Evolutionary conservation across 331 rosid genomes (phyloP), one percentile per base, ranked within the genome.

Genomic region (Quercus lobata): DNA sequence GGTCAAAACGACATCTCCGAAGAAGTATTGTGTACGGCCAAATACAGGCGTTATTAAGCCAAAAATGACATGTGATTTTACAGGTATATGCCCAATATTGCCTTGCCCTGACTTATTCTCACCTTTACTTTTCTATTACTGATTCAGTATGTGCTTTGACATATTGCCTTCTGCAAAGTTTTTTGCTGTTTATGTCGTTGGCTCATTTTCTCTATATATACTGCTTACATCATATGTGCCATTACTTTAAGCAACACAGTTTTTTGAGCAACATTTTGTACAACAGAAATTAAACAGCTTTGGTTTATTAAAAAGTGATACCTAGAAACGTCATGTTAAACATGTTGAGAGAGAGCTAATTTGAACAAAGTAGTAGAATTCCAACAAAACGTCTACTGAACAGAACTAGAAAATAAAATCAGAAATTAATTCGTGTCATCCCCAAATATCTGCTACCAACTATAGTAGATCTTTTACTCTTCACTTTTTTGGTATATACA

Each of bases 1-100:
- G 99, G 94, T 96, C 41, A 96, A 96, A 83, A 93, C 98, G 12
- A 96, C 99, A 3, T 93, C 97, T 18, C 99, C 99, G 0, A 96
- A 90, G 81, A 96, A 87, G 73, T 96, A 96, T 63, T 91, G 97
- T 7, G 99, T 96, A 74, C 89, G 96, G 66, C 99, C 99, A 49
- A 96, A 96, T 79, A 78, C 85, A 11, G 98, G 99, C 82, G 69
- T 95, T 71, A 80, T 95, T 83, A 89, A 87, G 81, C 99, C 98
- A 34, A 86, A 81, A 34, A 86, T 79, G 61, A 87, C 74, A 66
- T 78, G 86, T 77, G 97, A 90, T 81, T 93, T 95, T 74, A 93
- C 97, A 78, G 99, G 99, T 95, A 69, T 82, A 56, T 78, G 57
- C 12, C 76, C n/a, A 4, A 69, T 75, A n/a, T 80, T 53, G 57